phyloP scores from a whole-genome alignment of 306 rosid genomes.

The Clitoria ternatea region DNA sequence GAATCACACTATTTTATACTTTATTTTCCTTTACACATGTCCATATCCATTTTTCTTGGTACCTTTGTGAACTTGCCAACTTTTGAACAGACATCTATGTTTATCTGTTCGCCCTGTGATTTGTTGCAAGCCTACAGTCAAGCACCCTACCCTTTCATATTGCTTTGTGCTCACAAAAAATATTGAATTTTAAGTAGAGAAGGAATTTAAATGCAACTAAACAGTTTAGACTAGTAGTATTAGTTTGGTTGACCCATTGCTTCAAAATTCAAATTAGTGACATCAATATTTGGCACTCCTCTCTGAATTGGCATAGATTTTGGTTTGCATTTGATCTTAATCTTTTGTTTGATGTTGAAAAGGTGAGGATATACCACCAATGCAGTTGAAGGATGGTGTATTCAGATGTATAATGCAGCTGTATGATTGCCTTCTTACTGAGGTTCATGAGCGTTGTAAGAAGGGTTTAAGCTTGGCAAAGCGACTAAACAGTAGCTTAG shows the following conservation, averaged over 20 bases:
- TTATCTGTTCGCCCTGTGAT: not conserved
- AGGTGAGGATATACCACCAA: constrained; percentile 99
- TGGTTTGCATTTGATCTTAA: constrained; percentile 11
- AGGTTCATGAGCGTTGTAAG: constrained; percentile 99
- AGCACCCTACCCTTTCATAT: not conserved
- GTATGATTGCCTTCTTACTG: constrained; percentile 97
- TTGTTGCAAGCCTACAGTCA: not conserved
- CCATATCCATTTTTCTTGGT: not conserved
- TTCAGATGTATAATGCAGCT: constrained; percentile 97
- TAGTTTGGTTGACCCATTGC: not conserved
- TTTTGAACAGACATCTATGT: not conserved
- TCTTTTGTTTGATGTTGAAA: constrained; percentile 24
- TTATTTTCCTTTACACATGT: not conserved
- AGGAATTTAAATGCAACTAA: not conserved
- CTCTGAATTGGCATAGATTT: constrained; percentile 3
- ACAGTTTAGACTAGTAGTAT: not conserved
- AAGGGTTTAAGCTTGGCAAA: constrained; percentile 95
- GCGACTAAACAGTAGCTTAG: constrained; percentile 95
- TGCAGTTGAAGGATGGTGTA: constrained; percentile 98
- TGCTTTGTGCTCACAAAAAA: not conserved
- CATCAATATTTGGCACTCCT: not conserved
- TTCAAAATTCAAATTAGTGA: not conserved
- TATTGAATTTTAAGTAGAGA: not conserved
- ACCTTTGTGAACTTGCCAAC: not conserved
- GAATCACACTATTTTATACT: not conserved